Conservation (phyloP, 192 early-diverging fungal genomes). For the Coemansia sp. region DNA sequence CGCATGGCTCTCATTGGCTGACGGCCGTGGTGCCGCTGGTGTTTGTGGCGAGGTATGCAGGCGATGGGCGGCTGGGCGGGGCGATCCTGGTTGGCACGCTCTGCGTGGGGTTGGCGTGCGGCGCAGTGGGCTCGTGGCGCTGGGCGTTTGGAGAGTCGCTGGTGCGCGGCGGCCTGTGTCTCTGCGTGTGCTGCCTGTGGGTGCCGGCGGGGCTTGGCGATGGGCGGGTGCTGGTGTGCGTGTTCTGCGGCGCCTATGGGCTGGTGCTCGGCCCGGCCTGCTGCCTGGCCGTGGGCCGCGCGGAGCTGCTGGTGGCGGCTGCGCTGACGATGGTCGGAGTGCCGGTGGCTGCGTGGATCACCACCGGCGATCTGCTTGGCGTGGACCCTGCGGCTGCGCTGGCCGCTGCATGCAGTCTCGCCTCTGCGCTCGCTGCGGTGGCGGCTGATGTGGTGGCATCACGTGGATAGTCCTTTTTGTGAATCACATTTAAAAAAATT, state of each 20-base stretch:
- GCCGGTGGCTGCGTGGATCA: not conserved
- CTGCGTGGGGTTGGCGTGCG: constrained; percentile 3
- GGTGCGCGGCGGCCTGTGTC: not conserved
- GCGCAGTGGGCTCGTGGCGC: not conserved
- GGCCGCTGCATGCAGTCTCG: constrained; percentile 11
- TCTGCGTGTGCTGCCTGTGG: constrained; percentile 30
- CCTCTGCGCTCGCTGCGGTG: not conserved
- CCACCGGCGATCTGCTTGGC: not conserved
- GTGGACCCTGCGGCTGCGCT: constrained; percentile 1
- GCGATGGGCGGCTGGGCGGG: not conserved
- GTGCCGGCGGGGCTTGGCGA: constrained; percentile 10
- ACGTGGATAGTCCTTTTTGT: not conserved
- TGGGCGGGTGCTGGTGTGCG: constrained; percentile 11
- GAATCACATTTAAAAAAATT: not conserved
- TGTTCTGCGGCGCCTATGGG: constrained; percentile 18
- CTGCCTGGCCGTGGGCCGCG: not conserved
- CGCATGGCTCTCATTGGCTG: not conserved
- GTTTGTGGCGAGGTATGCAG: constrained; percentile 12
- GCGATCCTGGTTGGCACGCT: constrained; percentile 3
- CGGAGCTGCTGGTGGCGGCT: not conserved
- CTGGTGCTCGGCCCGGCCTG: constrained; percentile 8
- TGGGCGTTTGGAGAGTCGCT: not conserved
- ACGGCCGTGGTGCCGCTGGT: constrained; percentile 5
- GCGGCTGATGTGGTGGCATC: not conserved
- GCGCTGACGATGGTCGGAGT: not conserved